Evolutionary conservation across 2,329 filamentous ascomycete genomes (phyloP), one percentile per base, ranked within the genome.

Genomic region (Capronia coronata): DNA sequence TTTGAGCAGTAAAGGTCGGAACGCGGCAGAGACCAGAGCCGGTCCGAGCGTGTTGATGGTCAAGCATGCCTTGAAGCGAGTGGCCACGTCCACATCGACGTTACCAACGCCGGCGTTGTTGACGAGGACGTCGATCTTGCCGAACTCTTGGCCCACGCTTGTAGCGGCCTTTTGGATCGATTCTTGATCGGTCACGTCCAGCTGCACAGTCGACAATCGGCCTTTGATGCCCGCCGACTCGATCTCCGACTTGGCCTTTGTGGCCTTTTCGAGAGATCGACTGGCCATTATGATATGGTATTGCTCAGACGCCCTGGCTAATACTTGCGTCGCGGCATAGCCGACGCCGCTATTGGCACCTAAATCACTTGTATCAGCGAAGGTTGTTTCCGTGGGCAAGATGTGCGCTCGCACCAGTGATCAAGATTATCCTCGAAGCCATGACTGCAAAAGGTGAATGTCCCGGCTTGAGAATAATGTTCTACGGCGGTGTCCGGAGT

Each of bases 161-260:
- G 82, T 77, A 10, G 74, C 75, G 23, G 75, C 72, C 38, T 78
- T 70, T 61, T 81, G 74, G 47, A 73, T 56, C 8, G 62, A 76
- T 51, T 71, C 67, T 56, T 71, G 71, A 8, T 73, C 75, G 19
- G 75, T 70, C 19, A 76, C 75, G 13, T 75, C 75, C 18, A 77
- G 68, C 4, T 63, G 59, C 29, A 62, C n/a, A 4, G 51, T 32
- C 10, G 51, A 46, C 10, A 52, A 29, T 60, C 6, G 7, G 16
- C 35, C 35, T 22, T 38, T 19, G 35, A 38, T 11, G 8, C 7
- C 8, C 4, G 35, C 4, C 7, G 4, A 7, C 19, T 38, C 35
- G 6, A 38, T 11, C 13, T 11, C 14, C 52, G 34, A 62, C 65
- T 50, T 68, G 69, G 25, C 60, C 49, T 3, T 50, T 48, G 14